phyloP scores from a whole-genome alignment of 2,329 filamentous ascomycete genomes.

The Alternaria sp. region DNA sequence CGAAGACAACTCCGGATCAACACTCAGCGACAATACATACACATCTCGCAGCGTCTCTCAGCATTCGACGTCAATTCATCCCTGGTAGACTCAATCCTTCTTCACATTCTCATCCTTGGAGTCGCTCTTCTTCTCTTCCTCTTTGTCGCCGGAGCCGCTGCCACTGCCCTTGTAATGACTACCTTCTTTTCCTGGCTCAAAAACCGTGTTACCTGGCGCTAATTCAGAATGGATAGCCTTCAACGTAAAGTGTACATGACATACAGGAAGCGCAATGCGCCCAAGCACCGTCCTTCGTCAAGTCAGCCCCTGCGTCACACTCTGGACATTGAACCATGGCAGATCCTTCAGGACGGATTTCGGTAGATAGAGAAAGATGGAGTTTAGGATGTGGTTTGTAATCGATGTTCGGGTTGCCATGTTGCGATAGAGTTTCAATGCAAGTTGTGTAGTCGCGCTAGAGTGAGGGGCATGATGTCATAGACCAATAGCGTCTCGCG shows the following conservation, averaged over 20 bases:
- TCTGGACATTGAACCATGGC: slow-evolving; percentile 40
- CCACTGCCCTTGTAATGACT: slow-evolving; percentile 36
- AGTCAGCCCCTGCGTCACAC: slow-evolving; percentile 39
- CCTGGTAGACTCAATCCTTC: slow-evolving; percentile 2
- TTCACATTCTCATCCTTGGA: slow-evolving; percentile 19
- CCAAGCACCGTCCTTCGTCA: slow-evolving; percentile 41
- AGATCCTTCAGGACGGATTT: background rate
- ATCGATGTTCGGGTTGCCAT: background rate
- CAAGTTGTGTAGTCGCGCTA: slow-evolving; percentile 9
- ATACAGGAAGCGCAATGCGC: slow-evolving; percentile 43
- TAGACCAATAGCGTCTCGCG: slow-evolving; percentile 13
- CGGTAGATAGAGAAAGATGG: background rate
- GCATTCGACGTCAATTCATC: background rate
- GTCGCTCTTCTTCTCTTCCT: slow-evolving; percentile 30
- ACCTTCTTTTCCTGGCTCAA: slow-evolving; percentile 41
- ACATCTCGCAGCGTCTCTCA: background rate
- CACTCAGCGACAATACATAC: background rate
- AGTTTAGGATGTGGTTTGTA: background rate
- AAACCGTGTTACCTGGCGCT: slow-evolving; percentile 30
- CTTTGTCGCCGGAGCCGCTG: slow-evolving; percentile 37
- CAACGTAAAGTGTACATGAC: background rate
- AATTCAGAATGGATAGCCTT: background rate
- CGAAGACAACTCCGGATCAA: background rate
- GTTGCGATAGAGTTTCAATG: slow-evolving; percentile 7
- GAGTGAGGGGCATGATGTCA: slow-evolving; percentile 24